A percentile compares a stretch with the other conserved stretches of the same genome.
Evolutionary conservation across 139 green algal genomes (phyloP).

Genomic region (Closterium sp.): DNA sequence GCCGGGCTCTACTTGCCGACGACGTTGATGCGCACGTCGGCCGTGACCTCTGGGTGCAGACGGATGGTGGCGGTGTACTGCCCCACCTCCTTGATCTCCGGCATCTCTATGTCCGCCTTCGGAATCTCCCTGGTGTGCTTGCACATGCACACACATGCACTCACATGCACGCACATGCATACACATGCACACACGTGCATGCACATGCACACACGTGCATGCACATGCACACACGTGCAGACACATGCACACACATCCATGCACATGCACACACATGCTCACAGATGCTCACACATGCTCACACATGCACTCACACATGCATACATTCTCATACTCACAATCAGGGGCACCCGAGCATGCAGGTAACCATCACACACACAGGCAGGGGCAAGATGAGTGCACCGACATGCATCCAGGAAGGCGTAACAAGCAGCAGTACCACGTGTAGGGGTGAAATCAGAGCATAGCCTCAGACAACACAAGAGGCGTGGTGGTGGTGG

Average conservation of each 20-base stretch:
- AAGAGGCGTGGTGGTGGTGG: not conserved
- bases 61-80: constrained; percentile 73
- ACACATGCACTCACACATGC: no score
- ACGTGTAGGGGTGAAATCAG: no score
- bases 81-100: constrained; percentile 86
- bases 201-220: not conserved
- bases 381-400: not conserved
- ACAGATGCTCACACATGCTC: no score
- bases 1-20: constrained; percentile 27
- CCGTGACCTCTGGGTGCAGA: constrained; percentile 74
- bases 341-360: no score
- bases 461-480: not conserved
- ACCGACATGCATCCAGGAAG: not conserved
- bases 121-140: constrained; percentile 59
- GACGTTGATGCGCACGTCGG: constrained; percentile 40
- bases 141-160: not conserved
- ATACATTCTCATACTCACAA: no score
- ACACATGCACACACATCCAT: no score
- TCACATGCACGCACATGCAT: not conserved
- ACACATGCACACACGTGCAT: not conserved
- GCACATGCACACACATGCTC: no score
- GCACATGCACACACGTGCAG: not conserved
- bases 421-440: no score
- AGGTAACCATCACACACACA: not conserved
- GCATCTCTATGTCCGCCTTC: constrained; percentile 71